A percentile compares a stretch with the other conserved stretches of the same genome.
phyloP scores from a whole-genome alignment of 148 eudicot species.

The Rhododendron henanense region DNA sequence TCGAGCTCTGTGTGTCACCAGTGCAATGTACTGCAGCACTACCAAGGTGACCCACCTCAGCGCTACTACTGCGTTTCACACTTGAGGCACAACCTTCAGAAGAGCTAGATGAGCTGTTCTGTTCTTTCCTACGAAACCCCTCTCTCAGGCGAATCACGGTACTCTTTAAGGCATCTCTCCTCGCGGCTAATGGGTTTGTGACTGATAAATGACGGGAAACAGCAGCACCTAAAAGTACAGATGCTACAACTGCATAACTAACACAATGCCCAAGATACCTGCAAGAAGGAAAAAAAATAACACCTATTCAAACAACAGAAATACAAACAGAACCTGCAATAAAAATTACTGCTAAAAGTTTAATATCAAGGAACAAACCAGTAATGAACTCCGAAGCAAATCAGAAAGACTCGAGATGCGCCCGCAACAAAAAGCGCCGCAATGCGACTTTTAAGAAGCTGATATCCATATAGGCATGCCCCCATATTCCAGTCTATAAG shows the following conservation, averaged over 20 bases:
- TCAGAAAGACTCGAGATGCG: constrained; percentile 82
- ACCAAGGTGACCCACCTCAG: constrained; percentile 89
- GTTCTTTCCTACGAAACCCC: constrained; percentile 89
- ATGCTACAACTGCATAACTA: constrained; percentile 93
- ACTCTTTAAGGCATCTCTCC: constrained; percentile 95
- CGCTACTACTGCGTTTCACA: constrained; percentile 94
- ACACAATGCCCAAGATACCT: constrained; percentile 98
- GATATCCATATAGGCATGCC: constrained; percentile 89
- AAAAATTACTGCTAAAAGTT: background rate
- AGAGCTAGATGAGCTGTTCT: constrained; percentile 86
- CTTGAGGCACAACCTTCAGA: constrained; percentile 97
- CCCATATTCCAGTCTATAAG: constrained; percentile 94
- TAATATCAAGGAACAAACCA: constrained; percentile 52
- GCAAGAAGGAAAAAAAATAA: constrained; percentile 8
- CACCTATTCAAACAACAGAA: constrained; percentile 8
- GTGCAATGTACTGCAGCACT: constrained; percentile 57
- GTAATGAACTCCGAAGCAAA: constrained; percentile 96
- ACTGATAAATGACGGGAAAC: constrained; percentile 88
- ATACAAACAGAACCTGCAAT: background rate
- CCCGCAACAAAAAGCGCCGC: constrained; percentile 92
- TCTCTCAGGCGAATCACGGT: constrained; percentile 94
- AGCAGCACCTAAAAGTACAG: constrained; percentile 96
- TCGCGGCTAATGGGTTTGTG: constrained; percentile 85
- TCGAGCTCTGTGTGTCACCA: constrained; percentile 66
- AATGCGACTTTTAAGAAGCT: constrained; percentile 83